Percentiles rank a stretch among this genome's conserved stretches.
Conservation (phyloP, 345 rosid genomes). For the Clarkia xantiana region DNA sequence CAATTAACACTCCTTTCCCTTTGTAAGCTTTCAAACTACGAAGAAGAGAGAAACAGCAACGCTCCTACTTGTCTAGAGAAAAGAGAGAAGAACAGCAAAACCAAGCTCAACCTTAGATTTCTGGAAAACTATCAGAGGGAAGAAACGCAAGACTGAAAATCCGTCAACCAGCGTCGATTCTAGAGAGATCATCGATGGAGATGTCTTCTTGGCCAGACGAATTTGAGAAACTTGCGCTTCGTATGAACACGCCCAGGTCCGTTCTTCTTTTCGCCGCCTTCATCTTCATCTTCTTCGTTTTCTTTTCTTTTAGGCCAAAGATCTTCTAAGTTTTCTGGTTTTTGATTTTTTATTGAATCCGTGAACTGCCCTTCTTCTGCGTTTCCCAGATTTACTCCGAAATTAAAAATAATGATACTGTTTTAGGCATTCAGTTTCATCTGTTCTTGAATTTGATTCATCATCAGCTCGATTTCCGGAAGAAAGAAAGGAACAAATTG, state of each 20-base stretch:
- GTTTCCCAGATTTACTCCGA: not conserved
- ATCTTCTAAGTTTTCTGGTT: not conserved
- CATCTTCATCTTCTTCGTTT: not conserved
- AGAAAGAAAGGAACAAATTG: too few relatives aligned
- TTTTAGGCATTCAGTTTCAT: too few relatives aligned
- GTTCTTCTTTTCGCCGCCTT: not conserved
- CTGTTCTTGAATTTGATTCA: too few relatives aligned
- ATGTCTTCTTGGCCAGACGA: constrained; percentile 7
- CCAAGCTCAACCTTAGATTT: too few relatives aligned
- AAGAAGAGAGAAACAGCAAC: too few relatives aligned
- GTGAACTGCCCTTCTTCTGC: not conserved
- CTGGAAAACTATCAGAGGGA: not conserved
- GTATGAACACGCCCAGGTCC: constrained; percentile 14
- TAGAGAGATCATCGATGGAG: constrained; percentile 5
- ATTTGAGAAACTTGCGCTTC: constrained; percentile 13
- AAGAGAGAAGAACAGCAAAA: too few relatives aligned
- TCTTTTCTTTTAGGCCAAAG: not conserved
- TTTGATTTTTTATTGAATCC: too few relatives aligned
- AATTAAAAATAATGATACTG: not conserved
- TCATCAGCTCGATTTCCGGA: too few relatives aligned
- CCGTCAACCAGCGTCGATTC: not conserved
- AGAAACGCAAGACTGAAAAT: too few relatives aligned
- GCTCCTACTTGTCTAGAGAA: too few relatives aligned
- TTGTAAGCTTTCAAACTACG: too few relatives aligned
- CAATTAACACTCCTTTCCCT: too few relatives aligned